A percentile compares a stretch with the other conserved stretches of the same genome.
These are phyloP conservation scores for Fragilariopsis cylindrus DNA, from an alignment of 108 stramenopile species.

Conservation along the genomic window DNA sequence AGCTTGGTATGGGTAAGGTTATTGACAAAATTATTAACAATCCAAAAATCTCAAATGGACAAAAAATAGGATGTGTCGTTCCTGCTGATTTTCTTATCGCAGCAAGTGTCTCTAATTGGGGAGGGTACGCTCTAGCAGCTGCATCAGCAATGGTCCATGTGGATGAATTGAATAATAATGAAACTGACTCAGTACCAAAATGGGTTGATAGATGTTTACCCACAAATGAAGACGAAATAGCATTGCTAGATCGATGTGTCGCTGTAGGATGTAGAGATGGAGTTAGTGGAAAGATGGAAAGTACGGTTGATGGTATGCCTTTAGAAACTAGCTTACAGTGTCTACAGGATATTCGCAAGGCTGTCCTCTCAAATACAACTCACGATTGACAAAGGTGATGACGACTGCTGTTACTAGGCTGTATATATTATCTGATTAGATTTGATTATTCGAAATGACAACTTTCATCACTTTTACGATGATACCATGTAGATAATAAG, in stretches of 20 bases:
- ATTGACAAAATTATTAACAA: slow-evolving; percentile 48
- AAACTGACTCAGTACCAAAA: background rate
- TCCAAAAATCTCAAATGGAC: slow-evolving; percentile 59
- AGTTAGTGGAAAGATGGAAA: slow-evolving; percentile 61
- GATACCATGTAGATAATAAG: no score
- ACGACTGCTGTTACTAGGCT: background rate
- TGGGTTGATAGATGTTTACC: slow-evolving; percentile 59
- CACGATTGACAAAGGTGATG: background rate
- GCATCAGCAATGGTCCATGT: slow-evolving; percentile 49
- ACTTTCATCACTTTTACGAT: background rate
- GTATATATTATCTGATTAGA: background rate
- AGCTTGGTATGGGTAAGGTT: slow-evolving; percentile 89
- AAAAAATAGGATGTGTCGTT: slow-evolving; percentile 63
- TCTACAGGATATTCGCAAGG: slow-evolving; percentile 55
- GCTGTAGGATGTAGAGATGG: slow-evolving; percentile 67
- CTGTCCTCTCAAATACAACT: background rate
- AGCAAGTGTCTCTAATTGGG: slow-evolving; percentile 88
- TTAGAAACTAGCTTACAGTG: slow-evolving; percentile 63
- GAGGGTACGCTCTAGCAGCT: slow-evolving; percentile 77
- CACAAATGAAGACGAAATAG: slow-evolving; percentile 51
- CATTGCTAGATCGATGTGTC: slow-evolving; percentile 54
- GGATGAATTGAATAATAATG: slow-evolving; percentile 1
- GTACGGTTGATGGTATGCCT: slow-evolving; percentile 78
- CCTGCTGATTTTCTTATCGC: slow-evolving; percentile 72
- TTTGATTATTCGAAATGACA: background rate